Base-by-base conservation (phyloP, 148 eudicot genomes). In the Amaranthus cruentus region DNA sequence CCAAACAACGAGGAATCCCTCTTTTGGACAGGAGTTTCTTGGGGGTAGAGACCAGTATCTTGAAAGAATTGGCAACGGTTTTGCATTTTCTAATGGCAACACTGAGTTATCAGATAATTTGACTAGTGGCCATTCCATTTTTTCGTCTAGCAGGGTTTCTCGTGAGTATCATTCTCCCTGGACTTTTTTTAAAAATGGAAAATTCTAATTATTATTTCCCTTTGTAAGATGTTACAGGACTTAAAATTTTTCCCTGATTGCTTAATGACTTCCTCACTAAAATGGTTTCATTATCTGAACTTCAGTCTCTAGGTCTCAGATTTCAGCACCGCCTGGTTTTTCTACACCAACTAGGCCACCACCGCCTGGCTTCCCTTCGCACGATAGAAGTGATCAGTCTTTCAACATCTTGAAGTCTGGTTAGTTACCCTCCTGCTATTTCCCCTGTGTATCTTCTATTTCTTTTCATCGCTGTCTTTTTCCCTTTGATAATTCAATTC, bases 281-380 rank as follows among this genome's bases (percentile, higher is more conserved):
- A 28, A 53, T 62, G 42, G 67, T 67, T 28, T 28, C 38, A 0
- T 69, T 68, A 69, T 67, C 6, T 77, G 55, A 8, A 66, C 70
- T 46, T 28, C 83, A 95, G 99, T 62, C 55, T 74, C 97, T 49
- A 87, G 94, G 81, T 76, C 91, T 73, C 97, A 87, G 56, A 77
- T 91, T 74, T 85, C 96, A 43, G 94, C 99, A 47, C 99, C 99
- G 47, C 99, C 99, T 49, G 99, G 99, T 70, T 96, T 96, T 77
- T 76, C 91, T n/a, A 76, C 70, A 9, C 91, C 94, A 52, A 84
- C 75, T 67, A 87, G 92, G 83, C 86, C 90, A 60, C 96, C 94
- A 42, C 96, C 98, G 5, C 99, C 97, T 21, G 99, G 99, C 54
- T 96, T 96, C 81, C 61, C 85, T 62, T 89, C 88, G 43, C 86